Conservation (phyloP, 345 rosid species). For the Linum tenue region DNA sequence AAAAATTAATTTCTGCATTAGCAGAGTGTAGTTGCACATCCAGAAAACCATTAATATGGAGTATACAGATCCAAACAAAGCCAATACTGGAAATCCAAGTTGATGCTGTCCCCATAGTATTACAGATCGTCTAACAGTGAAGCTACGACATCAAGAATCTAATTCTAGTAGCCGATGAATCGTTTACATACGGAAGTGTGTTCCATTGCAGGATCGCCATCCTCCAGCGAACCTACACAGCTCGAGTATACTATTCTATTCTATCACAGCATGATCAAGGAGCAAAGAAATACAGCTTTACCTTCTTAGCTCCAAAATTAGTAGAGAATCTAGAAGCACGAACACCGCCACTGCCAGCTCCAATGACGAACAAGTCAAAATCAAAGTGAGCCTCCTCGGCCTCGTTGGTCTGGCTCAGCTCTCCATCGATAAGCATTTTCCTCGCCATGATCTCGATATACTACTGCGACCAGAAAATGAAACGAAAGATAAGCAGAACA, state of each 20-base stretch:
- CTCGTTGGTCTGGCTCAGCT: constrained; percentile 26
- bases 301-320: constrained; percentile 94
- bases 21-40: neutral
- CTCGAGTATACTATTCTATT: too few relatives aligned
- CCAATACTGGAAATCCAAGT: neutral
- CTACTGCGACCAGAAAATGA: neutral
- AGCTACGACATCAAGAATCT: neutral
- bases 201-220: neutral
- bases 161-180: neutral
- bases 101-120: too few relatives aligned
- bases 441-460: constrained; percentile 49
- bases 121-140: too few relatives aligned
- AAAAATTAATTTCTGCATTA: constrained; percentile 8
- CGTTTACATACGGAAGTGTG: neutral
- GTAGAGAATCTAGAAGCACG: constrained; percentile 91
- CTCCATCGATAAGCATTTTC: constrained; percentile 84
- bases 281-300: constrained; percentile 7
- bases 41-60: neutral
- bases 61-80: neutral
- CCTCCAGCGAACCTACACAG: neutral
- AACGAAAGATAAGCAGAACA: neutral
- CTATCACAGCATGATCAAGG: neutral
- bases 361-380: constrained; percentile 85
- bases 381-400: constrained; percentile 44
- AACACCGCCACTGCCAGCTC: constrained; percentile 98